Percentiles rank a stretch among this genome's conserved stretches.
phyloP scores from a whole-genome alignment of 2,329 filamentous ascomycete genomes.

The Cladorrhinum sp. region DNA sequence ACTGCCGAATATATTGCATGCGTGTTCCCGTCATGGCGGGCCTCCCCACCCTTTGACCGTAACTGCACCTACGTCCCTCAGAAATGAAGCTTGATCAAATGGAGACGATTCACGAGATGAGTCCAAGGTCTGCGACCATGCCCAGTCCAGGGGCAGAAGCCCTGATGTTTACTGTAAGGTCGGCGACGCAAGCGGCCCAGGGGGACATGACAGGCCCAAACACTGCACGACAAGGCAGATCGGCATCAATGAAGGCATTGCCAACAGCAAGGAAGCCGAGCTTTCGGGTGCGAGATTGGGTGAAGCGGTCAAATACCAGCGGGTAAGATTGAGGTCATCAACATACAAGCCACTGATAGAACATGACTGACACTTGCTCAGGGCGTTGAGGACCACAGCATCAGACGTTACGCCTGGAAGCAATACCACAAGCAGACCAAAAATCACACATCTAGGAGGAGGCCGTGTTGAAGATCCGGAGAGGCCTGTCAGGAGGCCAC shows the following conservation, averaged over 20 bases:
- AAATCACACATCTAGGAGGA: conserved; percentile 4
- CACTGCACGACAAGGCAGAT: not conserved
- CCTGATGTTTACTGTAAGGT: conserved; percentile 6
- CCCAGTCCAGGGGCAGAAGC: not conserved
- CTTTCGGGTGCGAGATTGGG: conserved; percentile 1
- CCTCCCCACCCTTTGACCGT: not conserved
- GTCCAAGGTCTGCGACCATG: not conserved
- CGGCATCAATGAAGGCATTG: not conserved
- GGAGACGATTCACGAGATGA: conserved; percentile 5
- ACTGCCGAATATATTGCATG: not conserved
- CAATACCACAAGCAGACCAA: not conserved
- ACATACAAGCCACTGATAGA: not conserved
- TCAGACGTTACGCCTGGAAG: not conserved
- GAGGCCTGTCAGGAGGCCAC: not conserved
- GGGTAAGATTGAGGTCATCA: not conserved
- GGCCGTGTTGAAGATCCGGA: not conserved
- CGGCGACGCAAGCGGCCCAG: not conserved
- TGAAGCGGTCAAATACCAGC: conserved; percentile 6
- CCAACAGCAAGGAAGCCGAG: not conserved
- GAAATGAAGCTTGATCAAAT: not conserved
- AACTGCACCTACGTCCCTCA: not conserved
- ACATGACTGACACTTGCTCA: not conserved
- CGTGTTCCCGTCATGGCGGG: not conserved
- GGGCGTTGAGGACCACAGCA: not conserved
- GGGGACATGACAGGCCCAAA: not conserved